Evolutionary conservation across 352 stramenopile species (phyloP).

Genomic region (Plasmopara viticola): DNA sequence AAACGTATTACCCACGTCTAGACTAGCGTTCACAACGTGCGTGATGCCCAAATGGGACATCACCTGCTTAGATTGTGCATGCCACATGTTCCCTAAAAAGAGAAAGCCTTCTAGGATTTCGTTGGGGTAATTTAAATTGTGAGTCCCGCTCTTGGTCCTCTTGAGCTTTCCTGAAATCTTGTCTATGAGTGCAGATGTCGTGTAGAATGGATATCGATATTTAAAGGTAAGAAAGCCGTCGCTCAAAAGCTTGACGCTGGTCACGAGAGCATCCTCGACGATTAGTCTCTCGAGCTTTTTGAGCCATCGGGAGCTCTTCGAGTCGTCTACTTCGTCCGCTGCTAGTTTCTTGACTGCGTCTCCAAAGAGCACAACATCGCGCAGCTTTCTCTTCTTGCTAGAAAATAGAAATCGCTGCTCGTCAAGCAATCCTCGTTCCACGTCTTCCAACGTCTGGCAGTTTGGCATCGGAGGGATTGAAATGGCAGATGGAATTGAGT

Average conservation of each 20-base stretch:
- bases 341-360: conserved; percentile 43
- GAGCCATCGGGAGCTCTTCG: conserved; percentile 36
- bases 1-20: conserved; percentile 76
- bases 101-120: conserved; percentile 84
- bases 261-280: conserved; percentile 67
- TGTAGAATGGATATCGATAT: conserved; percentile 84
- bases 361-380: conserved; percentile 76
- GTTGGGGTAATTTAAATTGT: conserved; percentile 86
- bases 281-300: conserved; percentile 56
- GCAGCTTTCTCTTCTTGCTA: conserved; percentile 67
- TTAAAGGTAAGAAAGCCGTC: conserved; percentile 85
- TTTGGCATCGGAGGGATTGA: conserved; percentile 54
- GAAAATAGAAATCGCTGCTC: conserved; percentile 70
- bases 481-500: conserved; percentile 72
- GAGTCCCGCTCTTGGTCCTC: conserved; percentile 74
- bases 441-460: conserved; percentile 39
- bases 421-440: conserved; percentile 44
- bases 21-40: conserved; percentile 77
- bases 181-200: conserved; percentile 56
- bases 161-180: conserved; percentile 54
- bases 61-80: conserved; percentile 72
- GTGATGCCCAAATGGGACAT: conserved; percentile 77
- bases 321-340: conserved; percentile 13
- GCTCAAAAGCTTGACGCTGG: conserved; percentile 61
- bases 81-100: conserved; percentile 86